Percentiles rank a stretch among this genome's conserved stretches.
These are phyloP conservation scores for Chlamydomonas schloesseri DNA, from an alignment of 139 green algal genomes.

Conservation along the genomic window DNA sequence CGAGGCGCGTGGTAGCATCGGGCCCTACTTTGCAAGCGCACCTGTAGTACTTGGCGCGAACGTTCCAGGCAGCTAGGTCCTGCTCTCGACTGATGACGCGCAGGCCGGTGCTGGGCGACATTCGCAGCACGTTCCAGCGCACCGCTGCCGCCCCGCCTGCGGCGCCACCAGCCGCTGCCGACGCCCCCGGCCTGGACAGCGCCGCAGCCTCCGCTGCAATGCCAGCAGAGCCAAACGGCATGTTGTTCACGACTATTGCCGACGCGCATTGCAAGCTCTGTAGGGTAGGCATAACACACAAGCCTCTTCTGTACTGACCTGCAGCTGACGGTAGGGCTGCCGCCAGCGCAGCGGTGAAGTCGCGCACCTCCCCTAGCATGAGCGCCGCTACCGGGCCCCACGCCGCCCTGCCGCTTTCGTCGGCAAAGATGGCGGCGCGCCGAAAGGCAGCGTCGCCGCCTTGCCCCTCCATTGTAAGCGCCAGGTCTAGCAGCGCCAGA, in stretches of 20 bases:
- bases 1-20: too few relatives aligned
- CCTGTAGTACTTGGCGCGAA: conserved; percentile 51
- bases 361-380: conserved; percentile 51
- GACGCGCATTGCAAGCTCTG: too few relatives aligned
- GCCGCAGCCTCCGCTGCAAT: conserved; percentile 12
- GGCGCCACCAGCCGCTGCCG: background rate
- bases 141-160: background rate
- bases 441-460: conserved; percentile 10
- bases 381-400: conserved; percentile 47
- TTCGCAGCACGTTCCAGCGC: conserved; percentile 47
- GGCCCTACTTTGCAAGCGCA: background rate
- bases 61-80: conserved; percentile 46
- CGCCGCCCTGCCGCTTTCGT: conserved; percentile 41
- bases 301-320: background rate
- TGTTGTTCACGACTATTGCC: too few relatives aligned
- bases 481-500: conserved; percentile 48
- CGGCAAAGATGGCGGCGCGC: conserved; percentile 39
- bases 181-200: background rate
- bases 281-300: too few relatives aligned
- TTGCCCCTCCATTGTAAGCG: conserved; percentile 15
- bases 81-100: conserved; percentile 36
- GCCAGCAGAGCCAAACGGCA: too few relatives aligned
- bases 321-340: conserved; percentile 46
- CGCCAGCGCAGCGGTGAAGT: conserved; percentile 39
- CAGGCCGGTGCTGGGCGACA: conserved; percentile 33